Evolutionary conservation across 495 filamentous ascomycete species (phyloP), one percentile per base, ranked within the genome.

Genomic region (Parmelia sp.): DNA sequence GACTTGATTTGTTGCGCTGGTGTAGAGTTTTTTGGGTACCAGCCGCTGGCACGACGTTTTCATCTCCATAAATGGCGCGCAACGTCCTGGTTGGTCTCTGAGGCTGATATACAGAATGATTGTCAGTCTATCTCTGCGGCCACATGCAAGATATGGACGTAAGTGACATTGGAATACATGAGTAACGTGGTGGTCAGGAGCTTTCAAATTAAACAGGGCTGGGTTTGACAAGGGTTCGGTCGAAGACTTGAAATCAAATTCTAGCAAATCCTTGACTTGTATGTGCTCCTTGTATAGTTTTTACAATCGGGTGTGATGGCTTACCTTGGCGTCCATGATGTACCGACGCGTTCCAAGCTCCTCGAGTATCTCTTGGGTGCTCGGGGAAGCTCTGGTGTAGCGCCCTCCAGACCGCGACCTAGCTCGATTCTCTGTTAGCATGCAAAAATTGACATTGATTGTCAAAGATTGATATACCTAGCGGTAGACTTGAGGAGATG

Each of bases 1-100:
- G 82, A 12, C 84, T 87, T 1, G 91, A 94, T 74, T 92, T 96
- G 77, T 91, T 88, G 33, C 86, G 87, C 70, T 93, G 87, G 68
- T 91, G 90, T 62, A 89, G 74, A 35, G 82, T 74, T 72, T 87
- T 90, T 66, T 80, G 80, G 56, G 78, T 66, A 21, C 76, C 71
- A n/a, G 77, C 63, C 29, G 76, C 69, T 56, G 83, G 74, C 25
- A 84, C 79, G 29, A 79, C 79, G 73, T 93, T 92, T 75, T 97
- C 94, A 78, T 91, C 90, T 69, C 86, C 81, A 8, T 53, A 53
- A 69, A 81, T 80, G 65, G 84, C 79, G 71, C 83, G 84, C 70
- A 88, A 73, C 33, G 79, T 77, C 65, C 85, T 85, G 40, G 77
- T 64, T 57, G 82, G 84, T 72, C 92, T 84, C 73, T 89, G 88